Base-by-base conservation (phyloP, 2,329 filamentous ascomycete species). In the Talaromyces pinophilus region DNA sequence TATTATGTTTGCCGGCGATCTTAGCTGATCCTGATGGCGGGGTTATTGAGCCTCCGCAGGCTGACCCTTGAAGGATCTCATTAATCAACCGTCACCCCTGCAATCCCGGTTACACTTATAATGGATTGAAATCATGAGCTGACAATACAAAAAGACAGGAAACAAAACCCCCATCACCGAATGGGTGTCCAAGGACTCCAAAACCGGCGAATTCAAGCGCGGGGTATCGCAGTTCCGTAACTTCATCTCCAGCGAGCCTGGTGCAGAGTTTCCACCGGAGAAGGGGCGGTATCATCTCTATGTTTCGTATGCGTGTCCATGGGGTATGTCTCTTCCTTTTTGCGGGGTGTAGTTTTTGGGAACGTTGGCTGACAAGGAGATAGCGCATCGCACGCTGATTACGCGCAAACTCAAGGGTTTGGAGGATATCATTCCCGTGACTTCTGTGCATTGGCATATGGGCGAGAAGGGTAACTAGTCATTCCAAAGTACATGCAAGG, bases 381-480 rank as follows among this genome's bases (percentile, higher is more conserved):
- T 79, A 88, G 93, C 94, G 5, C 92, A 92, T 75, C 89, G 95
- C 52, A 90, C 92, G 0, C 84, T 98, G 70, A 97, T 98, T 71
- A 90, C 91, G 2, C 87, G 94, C 67, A 90, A 92, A 77, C 85
- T 99, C 73, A 99, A 98, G 82, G 95, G 94, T 0, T 85, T 99
- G 0, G 91, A 98, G 72, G 90, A 96, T 65, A 85, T 95, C 70
- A 89, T 99, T 71, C 82, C 87, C 5, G 84, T 87, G 67, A 95
- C 92, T 0, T 88, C 87, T n/a, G 93, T 97, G 63, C 93, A 97
- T 80, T 98, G 93, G 94, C 90, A 97, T 73, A 88, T 98, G 82
- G 88, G 72, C 68, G 88, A 82, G 75, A 87, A 82, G 81, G 89
- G 87, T 85, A 77, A 15, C 8, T 8, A 33, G 30, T 33, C 30